Percentiles rank a stretch among this genome's conserved stretches.
Conservation (phyloP, 1,139 yeast genomes). For the Meyerozyma elateridarum region DNA sequence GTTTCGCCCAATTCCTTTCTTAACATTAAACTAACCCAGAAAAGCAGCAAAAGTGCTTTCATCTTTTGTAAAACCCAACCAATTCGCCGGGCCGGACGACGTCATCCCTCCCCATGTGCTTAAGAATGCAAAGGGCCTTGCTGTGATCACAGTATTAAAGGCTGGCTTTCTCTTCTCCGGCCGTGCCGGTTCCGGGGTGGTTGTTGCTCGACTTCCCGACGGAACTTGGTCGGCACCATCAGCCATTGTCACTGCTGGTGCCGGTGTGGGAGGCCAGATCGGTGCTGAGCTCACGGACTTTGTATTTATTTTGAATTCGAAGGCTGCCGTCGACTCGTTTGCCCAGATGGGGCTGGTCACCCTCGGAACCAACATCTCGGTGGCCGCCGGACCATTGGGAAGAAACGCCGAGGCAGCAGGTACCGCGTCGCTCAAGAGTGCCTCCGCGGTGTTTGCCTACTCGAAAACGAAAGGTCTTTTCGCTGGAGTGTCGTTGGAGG, state of each 20-base stretch:
- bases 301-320: constrained; percentile 83
- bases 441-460: constrained; percentile 89
- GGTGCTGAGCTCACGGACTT: constrained; percentile 97
- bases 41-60: constrained; percentile 94
- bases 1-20: not conserved
- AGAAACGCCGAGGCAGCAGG: constrained; percentile 98
- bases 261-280: constrained; percentile 97
- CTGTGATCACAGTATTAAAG: constrained; percentile 83
- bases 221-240: constrained; percentile 99
- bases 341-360: constrained; percentile 94
- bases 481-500: constrained; percentile 97
- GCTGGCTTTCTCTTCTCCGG: constrained; percentile 97
- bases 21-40: constrained; percentile 29
- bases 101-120: constrained; percentile 88
- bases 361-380: constrained; percentile 89
- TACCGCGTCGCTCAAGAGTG: constrained; percentile 81
- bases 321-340: constrained; percentile 88
- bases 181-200: constrained; percentile 95
- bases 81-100: constrained; percentile 81
- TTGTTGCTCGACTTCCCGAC: constrained; percentile 89
- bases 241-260: constrained; percentile 94
- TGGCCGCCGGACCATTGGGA: constrained; percentile 98
- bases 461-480: constrained; percentile 95
- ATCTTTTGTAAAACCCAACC: constrained; percentile 93
- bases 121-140: constrained; percentile 89